Percentiles rank a stretch among this genome's conserved stretches.
Conservation (phyloP, 2,329 filamentous ascomycete species). For the Westerdykella aurantiaca region DNA sequence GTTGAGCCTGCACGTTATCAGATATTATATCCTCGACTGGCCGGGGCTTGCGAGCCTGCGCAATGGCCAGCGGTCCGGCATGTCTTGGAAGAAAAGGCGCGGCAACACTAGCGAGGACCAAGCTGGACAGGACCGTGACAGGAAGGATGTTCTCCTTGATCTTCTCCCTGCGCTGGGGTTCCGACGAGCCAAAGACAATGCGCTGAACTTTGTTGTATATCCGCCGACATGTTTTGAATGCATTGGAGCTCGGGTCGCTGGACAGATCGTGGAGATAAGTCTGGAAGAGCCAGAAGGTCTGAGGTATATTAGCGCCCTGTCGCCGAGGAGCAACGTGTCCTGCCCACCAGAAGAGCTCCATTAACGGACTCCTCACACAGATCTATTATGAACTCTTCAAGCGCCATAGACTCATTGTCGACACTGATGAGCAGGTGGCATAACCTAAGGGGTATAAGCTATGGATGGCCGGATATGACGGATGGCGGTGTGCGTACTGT, state of each 20-base stretch:
- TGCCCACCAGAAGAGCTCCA: slow-evolving; percentile 68
- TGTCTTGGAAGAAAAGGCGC: slow-evolving; percentile 69
- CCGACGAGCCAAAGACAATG: slow-evolving; percentile 74
- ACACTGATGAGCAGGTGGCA: slow-evolving; percentile 84
- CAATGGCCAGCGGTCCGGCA: slow-evolving; percentile 74
- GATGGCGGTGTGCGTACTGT: slow-evolving; percentile 36
- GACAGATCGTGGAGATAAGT: slow-evolving; percentile 80
- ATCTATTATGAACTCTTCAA: slow-evolving; percentile 82
- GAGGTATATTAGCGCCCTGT: slow-evolving; percentile 20
- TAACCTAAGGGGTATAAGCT: slow-evolving; percentile 48
- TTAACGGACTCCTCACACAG: slow-evolving; percentile 84
- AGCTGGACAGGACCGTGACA: slow-evolving; percentile 73
- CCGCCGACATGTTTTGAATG: slow-evolving; percentile 75
- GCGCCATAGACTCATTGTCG: slow-evolving; percentile 85
- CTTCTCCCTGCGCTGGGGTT: slow-evolving; percentile 63
- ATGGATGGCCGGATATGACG: slow-evolving; percentile 9
- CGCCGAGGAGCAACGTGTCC: slow-evolving; percentile 16
- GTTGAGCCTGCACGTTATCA: slow-evolving; percentile 52
- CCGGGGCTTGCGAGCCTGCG: slow-evolving; percentile 72
- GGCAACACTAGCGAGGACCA: slow-evolving; percentile 71
- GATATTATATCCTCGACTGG: slow-evolving; percentile 56
- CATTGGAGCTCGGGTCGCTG: slow-evolving; percentile 65
- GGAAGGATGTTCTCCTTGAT: slow-evolving; percentile 78
- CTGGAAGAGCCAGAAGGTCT: slow-evolving; percentile 91
- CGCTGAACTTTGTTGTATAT: slow-evolving; percentile 86